Evolutionary conservation across 2,329 filamentous ascomycete genomes (phyloP).

Genomic region (Coniosporium uncinatum): DNA sequence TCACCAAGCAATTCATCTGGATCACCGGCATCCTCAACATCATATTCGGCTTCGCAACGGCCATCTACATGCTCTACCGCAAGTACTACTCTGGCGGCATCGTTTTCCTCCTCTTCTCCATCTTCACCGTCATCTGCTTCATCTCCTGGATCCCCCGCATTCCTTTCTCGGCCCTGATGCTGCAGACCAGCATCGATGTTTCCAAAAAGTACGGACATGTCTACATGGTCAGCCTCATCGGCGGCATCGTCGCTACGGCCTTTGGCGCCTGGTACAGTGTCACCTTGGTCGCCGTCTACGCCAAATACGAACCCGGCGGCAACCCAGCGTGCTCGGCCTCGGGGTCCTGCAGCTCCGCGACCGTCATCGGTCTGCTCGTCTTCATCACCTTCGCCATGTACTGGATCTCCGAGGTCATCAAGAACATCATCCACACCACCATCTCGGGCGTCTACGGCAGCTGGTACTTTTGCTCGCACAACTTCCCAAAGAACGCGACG

Average conservation of each 20-base stretch:
- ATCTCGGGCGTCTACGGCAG: constrained; percentile 87
- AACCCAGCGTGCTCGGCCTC: constrained; percentile 50
- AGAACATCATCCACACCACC: constrained; percentile 87
- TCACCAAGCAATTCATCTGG: constrained; percentile 92
- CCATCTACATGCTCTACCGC: constrained; percentile 76
- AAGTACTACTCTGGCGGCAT: constrained; percentile 82
- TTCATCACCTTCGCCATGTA: constrained; percentile 91
- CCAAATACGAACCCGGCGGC: constrained; percentile 67
- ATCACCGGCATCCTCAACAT: constrained; percentile 87
- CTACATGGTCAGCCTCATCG: constrained; percentile 79
- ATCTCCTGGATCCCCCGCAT: constrained; percentile 87
- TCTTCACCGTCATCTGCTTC: constrained; percentile 79
- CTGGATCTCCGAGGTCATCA: constrained; percentile 91
- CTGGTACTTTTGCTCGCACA: constrained; percentile 78
- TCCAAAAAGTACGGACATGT: constrained; percentile 81
- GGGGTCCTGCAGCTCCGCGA: constrained; percentile 65
- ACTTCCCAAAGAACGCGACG: constrained; percentile 73
- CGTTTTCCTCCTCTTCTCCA: constrained; percentile 77
- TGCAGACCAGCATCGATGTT: constrained; percentile 80
- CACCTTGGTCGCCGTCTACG: constrained; percentile 82
- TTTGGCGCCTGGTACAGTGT: constrained; percentile 84
- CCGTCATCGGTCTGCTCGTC: constrained; percentile 77
- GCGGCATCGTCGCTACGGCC: constrained; percentile 69
- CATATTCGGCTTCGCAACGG: constrained; percentile 76
- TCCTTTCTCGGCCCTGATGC: constrained; percentile 86